Conservation (phyloP, 1,139 yeast genomes). For the Pichia sp. region DNA sequence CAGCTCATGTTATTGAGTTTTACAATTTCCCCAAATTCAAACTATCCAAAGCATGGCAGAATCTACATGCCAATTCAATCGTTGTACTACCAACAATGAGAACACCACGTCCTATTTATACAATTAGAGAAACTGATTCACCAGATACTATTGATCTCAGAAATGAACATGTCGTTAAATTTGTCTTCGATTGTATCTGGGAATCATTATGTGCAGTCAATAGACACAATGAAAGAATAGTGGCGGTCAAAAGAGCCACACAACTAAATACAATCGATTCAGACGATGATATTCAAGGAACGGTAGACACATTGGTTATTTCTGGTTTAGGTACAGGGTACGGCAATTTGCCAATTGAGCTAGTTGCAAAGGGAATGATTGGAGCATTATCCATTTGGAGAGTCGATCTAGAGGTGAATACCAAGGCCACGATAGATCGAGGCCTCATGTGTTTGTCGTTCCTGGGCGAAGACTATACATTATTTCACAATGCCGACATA, state of each 20-base stretch:
- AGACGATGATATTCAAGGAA: conserved; percentile 31
- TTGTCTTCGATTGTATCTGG: conserved; percentile 49
- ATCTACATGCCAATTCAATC: conserved; percentile 33
- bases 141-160: not conserved
- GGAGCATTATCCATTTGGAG: conserved; percentile 29
- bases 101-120: conserved; percentile 34
- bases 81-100: conserved; percentile 50
- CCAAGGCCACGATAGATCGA: conserved; percentile 15
- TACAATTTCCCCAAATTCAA: conserved; percentile 15
- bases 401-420: conserved; percentile 11
- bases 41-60: conserved; percentile 30
- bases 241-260: conserved; percentile 8
- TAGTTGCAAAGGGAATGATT: conserved; percentile 37
- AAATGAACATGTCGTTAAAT: conserved; percentile 19
- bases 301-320: conserved; percentile 36
- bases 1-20: conserved; percentile 32
- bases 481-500: conserved; percentile 10
- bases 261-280: conserved; percentile 17
- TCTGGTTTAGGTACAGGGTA: conserved; percentile 54
- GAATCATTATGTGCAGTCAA: conserved; percentile 34
- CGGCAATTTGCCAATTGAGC: conserved; percentile 40
- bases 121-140: conserved; percentile 15
- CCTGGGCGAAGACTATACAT: conserved; percentile 23
- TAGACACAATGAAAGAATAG: conserved; percentile 21
- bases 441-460: conserved; percentile 26